Percentiles rank a stretch among this genome's conserved stretches.
Evolutionary conservation across 108 stramenopile species (phyloP).

Genomic region (Cylindrotheca closterium): DNA sequence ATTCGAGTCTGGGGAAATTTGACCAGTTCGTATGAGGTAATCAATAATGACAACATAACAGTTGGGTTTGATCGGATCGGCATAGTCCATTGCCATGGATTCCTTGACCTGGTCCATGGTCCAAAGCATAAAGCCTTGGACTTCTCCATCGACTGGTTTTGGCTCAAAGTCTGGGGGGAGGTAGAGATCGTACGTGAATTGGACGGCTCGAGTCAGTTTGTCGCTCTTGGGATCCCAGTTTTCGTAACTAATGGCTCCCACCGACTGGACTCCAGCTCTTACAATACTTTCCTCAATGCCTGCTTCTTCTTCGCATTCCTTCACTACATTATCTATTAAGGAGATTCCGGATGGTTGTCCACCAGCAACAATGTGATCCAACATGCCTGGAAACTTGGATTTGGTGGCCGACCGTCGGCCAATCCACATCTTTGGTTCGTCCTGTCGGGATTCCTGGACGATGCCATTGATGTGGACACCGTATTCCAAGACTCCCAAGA

Average conservation of each 20-base stretch:
- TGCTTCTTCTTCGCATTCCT: slow-evolving; percentile 91
- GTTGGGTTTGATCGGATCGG: slow-evolving; percentile 90
- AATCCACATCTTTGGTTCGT: slow-evolving; percentile 79
- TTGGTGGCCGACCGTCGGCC: slow-evolving; percentile 77
- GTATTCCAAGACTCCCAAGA: slow-evolving; percentile 76
- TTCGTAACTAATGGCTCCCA: slow-evolving; percentile 81
- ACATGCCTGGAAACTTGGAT: slow-evolving; percentile 79
- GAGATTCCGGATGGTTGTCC: slow-evolving; percentile 77
- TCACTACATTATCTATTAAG: slow-evolving; percentile 85
- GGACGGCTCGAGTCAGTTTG: slow-evolving; percentile 62
- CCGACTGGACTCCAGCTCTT: slow-evolving; percentile 37
- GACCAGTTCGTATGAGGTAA: slow-evolving; percentile 63
- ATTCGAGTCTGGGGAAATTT: slow-evolving; percentile 61
- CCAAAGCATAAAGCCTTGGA: slow-evolving; percentile 83
- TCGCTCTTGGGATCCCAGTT: slow-evolving; percentile 26
- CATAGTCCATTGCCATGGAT: slow-evolving; percentile 50
- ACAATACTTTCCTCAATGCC: slow-evolving; percentile 67
- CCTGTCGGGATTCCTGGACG: slow-evolving; percentile 24
- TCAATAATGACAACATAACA: slow-evolving; percentile 87
- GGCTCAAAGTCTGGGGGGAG: slow-evolving; percentile 77
- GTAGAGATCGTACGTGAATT: slow-evolving; percentile 85
- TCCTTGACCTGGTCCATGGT: slow-evolving; percentile 54
- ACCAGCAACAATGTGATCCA: slow-evolving; percentile 93
- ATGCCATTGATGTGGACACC: slow-evolving; percentile 80
- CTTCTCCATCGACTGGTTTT: slow-evolving; percentile 84